Conservation (phyloP, 2,329 filamentous ascomycete genomes). For the Fusarium sarcochroum region DNA sequence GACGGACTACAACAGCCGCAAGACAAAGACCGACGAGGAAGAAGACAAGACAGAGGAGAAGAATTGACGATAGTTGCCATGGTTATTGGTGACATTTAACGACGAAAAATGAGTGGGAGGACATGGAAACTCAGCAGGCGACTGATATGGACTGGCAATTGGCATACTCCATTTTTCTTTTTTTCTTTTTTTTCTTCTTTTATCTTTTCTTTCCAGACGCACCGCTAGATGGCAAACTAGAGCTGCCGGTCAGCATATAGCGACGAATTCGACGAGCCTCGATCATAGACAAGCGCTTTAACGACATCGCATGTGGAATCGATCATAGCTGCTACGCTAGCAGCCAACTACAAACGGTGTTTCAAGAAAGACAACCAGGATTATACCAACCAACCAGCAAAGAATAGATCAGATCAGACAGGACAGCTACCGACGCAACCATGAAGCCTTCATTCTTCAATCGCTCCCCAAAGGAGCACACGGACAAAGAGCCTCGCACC, state of each 20-base stretch:
- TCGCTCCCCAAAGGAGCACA: slow-evolving; percentile 25
- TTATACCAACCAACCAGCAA: background rate
- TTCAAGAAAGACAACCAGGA: background rate
- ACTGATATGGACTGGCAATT: slow-evolving; percentile 34
- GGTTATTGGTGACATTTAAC: slow-evolving; percentile 29
- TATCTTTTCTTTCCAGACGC: slow-evolving; percentile 6
- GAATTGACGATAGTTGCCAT: slow-evolving; percentile 13
- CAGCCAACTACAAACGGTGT: slow-evolving; percentile 30
- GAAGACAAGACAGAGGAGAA: slow-evolving; percentile 16
- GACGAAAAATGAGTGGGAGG: slow-evolving; percentile 23
- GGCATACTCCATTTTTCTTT: slow-evolving; percentile 29
- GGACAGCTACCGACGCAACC: slow-evolving; percentile 7
- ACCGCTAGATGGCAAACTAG: slow-evolving; percentile 15
- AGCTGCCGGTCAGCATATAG: slow-evolving; percentile 33
- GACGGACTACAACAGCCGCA: slow-evolving; percentile 61
- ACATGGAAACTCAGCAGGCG: slow-evolving; percentile 32
- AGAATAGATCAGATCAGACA: background rate
- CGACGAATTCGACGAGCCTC: slow-evolving; percentile 19
- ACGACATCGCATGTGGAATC: slow-evolving; percentile 36
- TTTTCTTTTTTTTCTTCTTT: slow-evolving; percentile 18
- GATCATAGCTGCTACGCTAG: slow-evolving; percentile 41
- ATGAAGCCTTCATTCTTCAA: slow-evolving; percentile 47
- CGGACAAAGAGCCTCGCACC: slow-evolving; percentile 31
- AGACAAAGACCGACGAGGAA: slow-evolving; percentile 38
- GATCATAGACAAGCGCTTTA: slow-evolving; percentile 1